These are phyloP conservation scores for Myxozyma neotropica DNA, from an alignment of 805 yeast genomes.

Conservation along the genomic window DNA sequence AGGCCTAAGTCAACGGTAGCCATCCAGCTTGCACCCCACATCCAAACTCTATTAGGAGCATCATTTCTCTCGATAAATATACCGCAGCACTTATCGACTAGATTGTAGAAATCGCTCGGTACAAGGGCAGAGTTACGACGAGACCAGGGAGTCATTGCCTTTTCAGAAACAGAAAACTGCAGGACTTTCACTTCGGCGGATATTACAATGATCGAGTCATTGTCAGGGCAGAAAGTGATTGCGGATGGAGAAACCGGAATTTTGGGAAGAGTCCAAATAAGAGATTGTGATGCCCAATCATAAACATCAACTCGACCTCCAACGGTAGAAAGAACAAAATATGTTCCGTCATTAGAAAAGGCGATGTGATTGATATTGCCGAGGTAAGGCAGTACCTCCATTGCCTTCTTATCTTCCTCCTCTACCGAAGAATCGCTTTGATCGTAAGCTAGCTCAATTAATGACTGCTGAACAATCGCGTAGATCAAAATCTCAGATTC, in stretches of 20 bases:
- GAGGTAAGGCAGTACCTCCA: constrained; percentile 47
- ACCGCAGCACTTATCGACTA: constrained; percentile 73
- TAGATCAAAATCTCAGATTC: constrained; percentile 62
- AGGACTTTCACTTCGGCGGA: constrained; percentile 74
- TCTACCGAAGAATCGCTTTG: constrained; percentile 38
- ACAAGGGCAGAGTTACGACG: constrained; percentile 70
- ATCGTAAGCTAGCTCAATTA: neutral
- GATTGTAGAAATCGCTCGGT: constrained; percentile 62
- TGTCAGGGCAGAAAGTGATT: constrained; percentile 54
- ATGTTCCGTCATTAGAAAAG: constrained; percentile 50
- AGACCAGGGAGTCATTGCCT: constrained; percentile 70
- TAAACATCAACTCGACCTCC: constrained; percentile 65
- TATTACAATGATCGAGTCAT: constrained; percentile 51
- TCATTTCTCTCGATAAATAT: constrained; percentile 53
- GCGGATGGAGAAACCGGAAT: constrained; percentile 64
- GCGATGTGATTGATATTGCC: constrained; percentile 57
- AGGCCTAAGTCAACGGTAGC: constrained; percentile 67
- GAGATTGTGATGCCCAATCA: constrained; percentile 39
- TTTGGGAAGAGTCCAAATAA: constrained; percentile 54
- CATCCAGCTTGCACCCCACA: constrained; percentile 86
- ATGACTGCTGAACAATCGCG: constrained; percentile 34
- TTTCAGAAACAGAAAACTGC: constrained; percentile 58
- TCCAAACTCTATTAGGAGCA: constrained; percentile 60
- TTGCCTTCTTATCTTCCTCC: constrained; percentile 44
- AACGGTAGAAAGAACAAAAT: constrained; percentile 61